Base-by-base conservation (phyloP, 495 filamentous ascomycete genomes). In the Immersiella caudata region DNA sequence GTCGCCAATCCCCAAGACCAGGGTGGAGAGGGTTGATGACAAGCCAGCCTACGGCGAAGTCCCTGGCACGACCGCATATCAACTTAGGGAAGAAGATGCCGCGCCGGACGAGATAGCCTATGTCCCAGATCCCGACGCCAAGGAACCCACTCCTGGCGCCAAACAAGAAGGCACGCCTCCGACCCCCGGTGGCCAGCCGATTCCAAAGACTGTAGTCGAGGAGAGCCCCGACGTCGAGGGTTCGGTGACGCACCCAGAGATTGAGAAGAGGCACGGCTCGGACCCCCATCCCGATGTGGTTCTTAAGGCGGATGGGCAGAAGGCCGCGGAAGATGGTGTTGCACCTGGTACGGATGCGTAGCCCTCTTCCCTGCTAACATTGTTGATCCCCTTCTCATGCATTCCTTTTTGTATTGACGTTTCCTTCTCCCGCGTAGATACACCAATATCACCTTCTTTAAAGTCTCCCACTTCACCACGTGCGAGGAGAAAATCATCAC, bases 31-130 rank as follows among this genome's bases (percentile, higher is more conserved):
- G 79, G 85, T 96, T 56, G 78, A 82, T 66, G 79, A 83, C 68
- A 82, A 83, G 68, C 84, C 84, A 18, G 91, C 90, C 69, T 85
- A 96, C 78, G 94, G 94, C 21, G 94, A 97, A 70, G 85, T 96
- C 22, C 93, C 93, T 22, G 93, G 94, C 18, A 96, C 94, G 2
- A 79, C 84, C 57, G 93, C 91, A 56, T 90, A 92, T 75, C 81
- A 89, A 60, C 80, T 89, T 76, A 87, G 92, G 62, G 88, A 88
- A 70, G 88, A 86, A 21, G 94, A 98, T 82, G 94, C 94, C 26
- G 85, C 88, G 49, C 95, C 95, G 14, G 95, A 97, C 74, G 83
- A 84, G 70, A 83, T 84, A 68, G 82, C 82, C 66, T 77, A 83
- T 67, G 73, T 87, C 25, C 78, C 79, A n/a, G 85, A 85, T 36